Base-by-base conservation (phyloP, 257 asterid species). In the Nicotiana knightiana region DNA sequence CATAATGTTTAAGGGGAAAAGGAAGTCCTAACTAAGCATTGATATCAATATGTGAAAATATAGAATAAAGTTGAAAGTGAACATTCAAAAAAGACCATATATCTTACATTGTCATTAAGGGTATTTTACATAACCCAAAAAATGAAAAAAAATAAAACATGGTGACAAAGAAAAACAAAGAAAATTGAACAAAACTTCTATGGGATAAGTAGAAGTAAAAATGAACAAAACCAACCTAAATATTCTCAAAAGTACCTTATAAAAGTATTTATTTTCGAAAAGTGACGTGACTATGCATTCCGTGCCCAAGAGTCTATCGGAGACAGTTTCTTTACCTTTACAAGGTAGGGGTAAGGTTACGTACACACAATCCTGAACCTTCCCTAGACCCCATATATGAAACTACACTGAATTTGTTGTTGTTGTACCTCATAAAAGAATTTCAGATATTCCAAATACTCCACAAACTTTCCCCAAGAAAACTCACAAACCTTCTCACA, bases 381-480 rank as follows among this genome's bases (percentile, higher is more conserved):
- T 21, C 0, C 10, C 2, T 2, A 6, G 9, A 39, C 46, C 2
- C 2, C 2, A 39, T 39, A 6, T 0, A 0, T 39, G 9, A 9
- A 2, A 6, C 1, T 39, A 6, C 46, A 37, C 9, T 6, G 2
- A 6, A 0, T 39, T 43, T 43, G 11, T 7, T 8, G 48, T 43
- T 43, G 8, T 43, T 43, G 0, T 2, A 21, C 24, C 24, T 21
- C 24, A 21, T 21, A 21, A 21, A 21, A 21, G 24, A 21, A 21
- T 32, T 9, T 51, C 51, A 46, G 13, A 55, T 53, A 48, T 48
- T 73, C 89, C 87, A 88, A 61, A 75, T 82, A 33, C 81, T 83
- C 89, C 87, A 86, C 39, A 86, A 77, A 46, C 83, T 88, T 62
- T 84, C 89, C n/a, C 91, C 90, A 61, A 88, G 76, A 58, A 82